These are phyloP conservation scores for Saprolegnia diclina DNA, from an alignment of 352 stramenopile species.

Conservation along the genomic window DNA sequence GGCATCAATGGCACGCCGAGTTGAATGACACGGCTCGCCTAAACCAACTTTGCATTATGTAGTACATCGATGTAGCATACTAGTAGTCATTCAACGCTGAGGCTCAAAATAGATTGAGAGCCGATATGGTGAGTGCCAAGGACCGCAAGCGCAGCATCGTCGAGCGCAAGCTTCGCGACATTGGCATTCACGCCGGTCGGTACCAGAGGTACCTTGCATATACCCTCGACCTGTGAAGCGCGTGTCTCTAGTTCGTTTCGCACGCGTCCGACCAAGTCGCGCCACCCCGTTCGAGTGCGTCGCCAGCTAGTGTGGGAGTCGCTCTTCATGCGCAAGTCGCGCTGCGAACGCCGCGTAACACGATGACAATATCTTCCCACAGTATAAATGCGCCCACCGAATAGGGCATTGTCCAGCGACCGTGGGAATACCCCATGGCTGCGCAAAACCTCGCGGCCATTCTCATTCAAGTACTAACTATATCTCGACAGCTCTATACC, in stretches of 20 bases:
- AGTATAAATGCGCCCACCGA: background rate
- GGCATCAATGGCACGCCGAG: no score
- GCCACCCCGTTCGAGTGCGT: background rate
- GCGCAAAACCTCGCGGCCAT: slow-evolving; percentile 72
- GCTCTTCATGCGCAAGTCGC: slow-evolving; percentile 74
- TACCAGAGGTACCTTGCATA: slow-evolving; percentile 19
- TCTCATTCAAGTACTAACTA: slow-evolving; percentile 47
- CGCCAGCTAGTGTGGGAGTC: slow-evolving; percentile 46
- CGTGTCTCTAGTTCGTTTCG: background rate
- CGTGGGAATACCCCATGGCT: slow-evolving; percentile 77
- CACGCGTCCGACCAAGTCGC: background rate
- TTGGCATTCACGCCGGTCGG: slow-evolving; percentile 8
- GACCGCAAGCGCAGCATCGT: slow-evolving; percentile 24
- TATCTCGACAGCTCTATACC: no score
- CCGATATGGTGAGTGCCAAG: slow-evolving; percentile 27
- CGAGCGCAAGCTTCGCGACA: slow-evolving; percentile 23
- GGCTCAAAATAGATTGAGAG: background rate
- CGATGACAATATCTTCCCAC: background rate
- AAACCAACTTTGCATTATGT: no score
- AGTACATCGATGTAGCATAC: background rate
- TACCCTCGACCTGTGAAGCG: background rate
- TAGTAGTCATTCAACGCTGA: no score
- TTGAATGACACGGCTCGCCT: no score
- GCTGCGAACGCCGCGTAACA: slow-evolving; percentile 54
- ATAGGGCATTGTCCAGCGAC: slow-evolving; percentile 59